These are phyloP conservation scores for Septoria petroselini DNA, from an alignment of 2,329 filamentous ascomycete species.

Conservation along the genomic window DNA sequence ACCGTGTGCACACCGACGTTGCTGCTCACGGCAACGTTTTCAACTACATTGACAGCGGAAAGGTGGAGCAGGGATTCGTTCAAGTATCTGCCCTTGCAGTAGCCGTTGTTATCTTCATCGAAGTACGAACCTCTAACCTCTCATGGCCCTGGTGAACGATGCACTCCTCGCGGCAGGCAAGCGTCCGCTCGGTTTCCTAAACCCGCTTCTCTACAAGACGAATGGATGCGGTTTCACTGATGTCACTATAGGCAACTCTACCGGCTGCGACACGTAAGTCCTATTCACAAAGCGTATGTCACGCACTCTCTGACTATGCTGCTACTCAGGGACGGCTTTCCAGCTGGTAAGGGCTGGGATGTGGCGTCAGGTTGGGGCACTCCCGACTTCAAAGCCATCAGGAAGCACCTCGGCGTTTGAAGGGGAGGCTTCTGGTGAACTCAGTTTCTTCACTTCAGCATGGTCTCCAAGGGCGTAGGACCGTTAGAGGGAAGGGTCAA, in stretches of 20 bases:
- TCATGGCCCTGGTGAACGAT: conserved; percentile 57
- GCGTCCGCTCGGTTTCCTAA: conserved; percentile 55
- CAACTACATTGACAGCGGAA: conserved; percentile 41
- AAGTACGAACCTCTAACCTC: conserved; percentile 56
- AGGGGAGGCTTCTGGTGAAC: not conserved
- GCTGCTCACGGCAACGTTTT: conserved; percentile 53
- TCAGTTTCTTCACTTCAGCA: too few relatives aligned
- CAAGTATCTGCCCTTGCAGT: too few relatives aligned
- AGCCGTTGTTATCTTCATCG: conserved; percentile 46
- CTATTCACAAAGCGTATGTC: too few relatives aligned
- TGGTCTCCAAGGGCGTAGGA: too few relatives aligned
- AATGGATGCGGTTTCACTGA: conserved; percentile 53
- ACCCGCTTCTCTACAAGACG: conserved; percentile 56
- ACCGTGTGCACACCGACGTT: conserved; percentile 48
- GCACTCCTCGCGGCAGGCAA: conserved; percentile 52
- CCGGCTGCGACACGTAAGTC: conserved; percentile 36
- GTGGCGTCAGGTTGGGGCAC: conserved; percentile 29
- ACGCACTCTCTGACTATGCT: not conserved
- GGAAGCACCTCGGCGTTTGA: conserved; percentile 8
- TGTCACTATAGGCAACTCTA: conserved; percentile 40
- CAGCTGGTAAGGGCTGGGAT: conserved; percentile 29
- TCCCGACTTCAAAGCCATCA: conserved; percentile 24
- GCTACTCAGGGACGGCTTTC: conserved; percentile 22
- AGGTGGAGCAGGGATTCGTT: too few relatives aligned
- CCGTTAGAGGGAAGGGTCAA: too few relatives aligned